Percentiles rank a stretch among this genome's conserved stretches.
Conservation (phyloP, 73 alveolate species). For the Uronychia binucleata region DNA sequence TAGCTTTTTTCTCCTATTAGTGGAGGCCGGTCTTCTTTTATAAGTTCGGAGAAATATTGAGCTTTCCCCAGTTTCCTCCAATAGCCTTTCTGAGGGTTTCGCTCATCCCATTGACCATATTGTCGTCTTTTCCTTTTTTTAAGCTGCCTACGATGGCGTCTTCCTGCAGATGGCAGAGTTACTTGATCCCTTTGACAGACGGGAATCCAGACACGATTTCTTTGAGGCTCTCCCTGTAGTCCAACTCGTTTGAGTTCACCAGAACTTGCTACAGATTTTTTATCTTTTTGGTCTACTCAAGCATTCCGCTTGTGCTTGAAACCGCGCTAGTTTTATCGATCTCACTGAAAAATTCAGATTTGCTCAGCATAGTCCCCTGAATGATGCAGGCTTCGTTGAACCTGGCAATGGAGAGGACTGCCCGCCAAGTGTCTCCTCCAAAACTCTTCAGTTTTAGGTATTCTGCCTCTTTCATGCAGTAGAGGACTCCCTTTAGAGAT, state of each 20-base stretch:
- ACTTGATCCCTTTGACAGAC: background rate
- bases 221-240: background rate
- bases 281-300: background rate
- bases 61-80: background rate
- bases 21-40: background rate
- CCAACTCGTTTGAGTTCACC: background rate
- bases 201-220: background rate
- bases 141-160: background rate
- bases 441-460: background rate
- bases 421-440: background rate
- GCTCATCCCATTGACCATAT: background rate
- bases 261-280: background rate
- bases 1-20: too few species aligned
- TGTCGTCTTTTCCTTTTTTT: background rate
- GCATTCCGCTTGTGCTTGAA: background rate
- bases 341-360: background rate
- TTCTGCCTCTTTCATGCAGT: background rate
- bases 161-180: background rate
- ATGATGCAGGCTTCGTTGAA: background rate
- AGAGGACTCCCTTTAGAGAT: background rate
- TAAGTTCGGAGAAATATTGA: background rate
- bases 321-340: background rate
- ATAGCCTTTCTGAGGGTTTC: background rate
- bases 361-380: background rate
- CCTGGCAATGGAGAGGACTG: background rate